Evolutionary conservation across 2,329 filamentous ascomycete species (phyloP).

Genomic region (Clonostachys chloroleuca): DNA sequence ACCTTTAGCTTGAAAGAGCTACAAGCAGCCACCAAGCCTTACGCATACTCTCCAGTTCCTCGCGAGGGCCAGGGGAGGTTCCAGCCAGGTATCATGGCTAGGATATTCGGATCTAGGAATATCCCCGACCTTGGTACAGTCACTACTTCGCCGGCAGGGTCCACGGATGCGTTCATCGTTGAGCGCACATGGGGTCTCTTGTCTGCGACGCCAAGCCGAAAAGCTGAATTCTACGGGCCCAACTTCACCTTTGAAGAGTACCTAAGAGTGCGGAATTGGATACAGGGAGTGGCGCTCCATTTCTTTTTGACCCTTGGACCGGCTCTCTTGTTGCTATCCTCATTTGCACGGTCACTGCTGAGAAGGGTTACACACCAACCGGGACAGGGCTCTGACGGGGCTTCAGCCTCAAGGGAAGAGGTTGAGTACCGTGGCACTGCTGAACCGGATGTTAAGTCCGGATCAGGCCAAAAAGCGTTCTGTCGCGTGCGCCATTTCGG

Average conservation of each 20-base stretch:
- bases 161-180: slow-evolving; percentile 49
- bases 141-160: slow-evolving; percentile 44
- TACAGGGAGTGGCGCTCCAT: slow-evolving; percentile 46
- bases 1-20: slow-evolving; percentile 45
- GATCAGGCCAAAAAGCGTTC: slow-evolving; percentile 40
- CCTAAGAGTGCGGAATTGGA: slow-evolving; percentile 41
- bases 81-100: slow-evolving; percentile 28
- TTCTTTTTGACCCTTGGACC: slow-evolving; percentile 36
- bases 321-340: slow-evolving; percentile 35
- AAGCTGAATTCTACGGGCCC: slow-evolving; percentile 51
- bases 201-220: slow-evolving; percentile 34
- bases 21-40: slow-evolving; percentile 39
- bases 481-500: slow-evolving; percentile 23
- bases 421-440: slow-evolving; percentile 62
- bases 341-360: slow-evolving; percentile 39
- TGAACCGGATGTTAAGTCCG: slow-evolving; percentile 45
- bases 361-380: slow-evolving; percentile 43
- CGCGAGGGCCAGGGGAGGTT: slow-evolving; percentile 18
- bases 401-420: slow-evolving; percentile 52
- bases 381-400: slow-evolving; percentile 47
- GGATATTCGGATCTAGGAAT: slow-evolving; percentile 41
- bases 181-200: slow-evolving; percentile 61
- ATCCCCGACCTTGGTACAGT: slow-evolving; percentile 50
- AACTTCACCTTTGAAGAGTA: slow-evolving; percentile 56
- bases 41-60: slow-evolving; percentile 51